Base-by-base conservation (phyloP, 768 basidiomycete species). In the Leucocoprinus sp. region DNA sequence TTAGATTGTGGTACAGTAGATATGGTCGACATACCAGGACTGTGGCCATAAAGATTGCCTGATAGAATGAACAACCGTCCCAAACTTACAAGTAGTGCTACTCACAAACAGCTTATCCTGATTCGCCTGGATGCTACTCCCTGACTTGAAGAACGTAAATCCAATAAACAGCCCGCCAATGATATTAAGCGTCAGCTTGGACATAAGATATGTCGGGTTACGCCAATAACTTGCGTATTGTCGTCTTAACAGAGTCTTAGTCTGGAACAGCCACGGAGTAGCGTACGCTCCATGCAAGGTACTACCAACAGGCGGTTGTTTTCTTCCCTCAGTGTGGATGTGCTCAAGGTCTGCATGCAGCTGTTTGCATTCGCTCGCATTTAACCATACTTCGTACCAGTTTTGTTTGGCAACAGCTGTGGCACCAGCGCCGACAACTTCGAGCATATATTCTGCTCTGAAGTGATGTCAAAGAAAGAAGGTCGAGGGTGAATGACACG, bases 401-500 rank as follows among this genome's bases (percentile, higher is more conserved):
- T 88, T 72, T 8, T 58, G 59, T 2, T 61, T 51, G 24, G 63
- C 71, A 19, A 70, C 63, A 0, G 79, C 75, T 2, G 80, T 77
- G 2, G 78, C 76, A 5, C 84, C 84, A 14, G 84, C 84, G 5
- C 84, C 84, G 43, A 86, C 84, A 8, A 78, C 79, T 40, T 82
- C 78, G 18, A 87, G 69, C 65, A 80, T 78, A 47, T 69, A 80
- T 48, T 79, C 78, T 11, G 78, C 77, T 4, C 78, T 78, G 36
- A 37, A 14, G 41, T 65, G 67, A 45, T 65, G 49, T 43, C 48
- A 34, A 54, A 54, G 9, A 5, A 50, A 56, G 43, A 21, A 51
- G 21, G 29, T 26, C 3, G 5, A 11, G 17, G n/a, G 8, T 2
- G 15, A 22, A n/a, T 31, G 3, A 23, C 33, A 53, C 71, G 50